A percentile compares a stretch with the other conserved stretches of the same genome.
These are phyloP conservation scores for Holtermannia corniformis DNA, from an alignment of 768 basidiomycete species.

Conservation along the genomic window DNA sequence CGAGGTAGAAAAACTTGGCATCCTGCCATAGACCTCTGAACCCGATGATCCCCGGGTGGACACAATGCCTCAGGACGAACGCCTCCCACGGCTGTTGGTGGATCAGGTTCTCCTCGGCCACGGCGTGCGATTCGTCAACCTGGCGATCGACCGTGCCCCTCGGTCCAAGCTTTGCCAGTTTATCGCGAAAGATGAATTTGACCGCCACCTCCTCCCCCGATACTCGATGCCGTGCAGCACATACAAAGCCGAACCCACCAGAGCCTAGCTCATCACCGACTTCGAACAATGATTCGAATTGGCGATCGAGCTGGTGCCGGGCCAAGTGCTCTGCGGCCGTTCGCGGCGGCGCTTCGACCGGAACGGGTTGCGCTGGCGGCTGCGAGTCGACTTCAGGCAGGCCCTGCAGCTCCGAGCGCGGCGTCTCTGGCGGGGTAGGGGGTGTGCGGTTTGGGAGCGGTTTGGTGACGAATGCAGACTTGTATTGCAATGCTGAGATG, in stretches of 20 bases:
- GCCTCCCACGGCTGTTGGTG: slow-evolving; percentile 59
- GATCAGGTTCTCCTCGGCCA: slow-evolving; percentile 14
- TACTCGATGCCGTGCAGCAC: slow-evolving; percentile 62
- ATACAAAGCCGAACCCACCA: slow-evolving; percentile 92
- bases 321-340: no score
- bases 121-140: no score
- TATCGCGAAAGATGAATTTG: slow-evolving; percentile 83
- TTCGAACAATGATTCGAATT: no score
- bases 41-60: slow-evolving; percentile 70
- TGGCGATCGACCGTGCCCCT: not conserved
- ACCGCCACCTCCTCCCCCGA: slow-evolving; percentile 69
- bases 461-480: no score
- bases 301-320: no score
- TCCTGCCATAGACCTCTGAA: slow-evolving; percentile 82
- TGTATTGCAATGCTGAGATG: no score
- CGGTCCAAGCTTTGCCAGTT: slow-evolving; percentile 45
- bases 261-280: slow-evolving; percentile 55
- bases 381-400: no score
- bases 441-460: no score
- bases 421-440: no score
- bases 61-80: slow-evolving; percentile 58
- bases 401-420: no score
- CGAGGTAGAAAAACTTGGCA: slow-evolving; percentile 72
- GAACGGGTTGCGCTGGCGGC: no score
- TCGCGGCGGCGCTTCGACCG: no score